Evolutionary conservation across 2,329 filamentous ascomycete genomes (phyloP).

Genomic region (Aschersonia sp.): DNA sequence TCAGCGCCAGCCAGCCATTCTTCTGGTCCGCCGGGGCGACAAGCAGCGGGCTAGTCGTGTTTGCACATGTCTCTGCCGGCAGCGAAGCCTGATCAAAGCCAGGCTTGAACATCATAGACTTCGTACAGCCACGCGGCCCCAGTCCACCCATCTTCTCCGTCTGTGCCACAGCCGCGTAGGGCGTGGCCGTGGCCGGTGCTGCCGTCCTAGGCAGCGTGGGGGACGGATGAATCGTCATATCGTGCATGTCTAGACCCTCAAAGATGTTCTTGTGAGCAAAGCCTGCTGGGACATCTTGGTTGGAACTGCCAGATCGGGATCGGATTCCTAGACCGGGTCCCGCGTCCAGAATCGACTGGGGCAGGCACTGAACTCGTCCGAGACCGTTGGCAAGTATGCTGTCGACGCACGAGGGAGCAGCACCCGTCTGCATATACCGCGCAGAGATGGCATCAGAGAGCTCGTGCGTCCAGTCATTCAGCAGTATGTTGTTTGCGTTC

Average conservation of each 20-base stretch:
- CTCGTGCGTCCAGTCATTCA: constrained; percentile 4
- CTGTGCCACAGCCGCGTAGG: background rate
- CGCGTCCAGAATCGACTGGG: background rate
- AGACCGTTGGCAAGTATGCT: constrained; percentile 3
- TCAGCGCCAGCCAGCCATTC: constrained; percentile 2
- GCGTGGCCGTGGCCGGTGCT: background rate
- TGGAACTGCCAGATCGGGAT: too few species aligned
- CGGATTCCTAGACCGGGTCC: background rate
- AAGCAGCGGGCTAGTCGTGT: constrained; percentile 1
- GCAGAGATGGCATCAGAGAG: background rate
- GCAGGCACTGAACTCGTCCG: constrained; percentile 1
- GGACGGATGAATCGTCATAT: background rate
- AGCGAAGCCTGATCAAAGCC: constrained; percentile 2
- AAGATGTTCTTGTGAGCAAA: background rate
- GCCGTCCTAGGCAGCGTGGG: background rate
- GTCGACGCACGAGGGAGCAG: constrained; percentile 1
- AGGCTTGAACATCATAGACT: constrained; percentile 2
- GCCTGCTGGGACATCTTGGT: too few species aligned
- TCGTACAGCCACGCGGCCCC: constrained; percentile 1
- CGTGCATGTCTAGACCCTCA: background rate
- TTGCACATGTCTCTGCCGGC: constrained; percentile 2
- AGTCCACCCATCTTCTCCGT: background rate
- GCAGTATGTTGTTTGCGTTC: constrained; percentile 1
- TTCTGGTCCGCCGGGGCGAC: background rate
- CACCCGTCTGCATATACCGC: background rate